Conservation (phyloP, 164 flowering plant species). For the Tetracentron sinense region DNA sequence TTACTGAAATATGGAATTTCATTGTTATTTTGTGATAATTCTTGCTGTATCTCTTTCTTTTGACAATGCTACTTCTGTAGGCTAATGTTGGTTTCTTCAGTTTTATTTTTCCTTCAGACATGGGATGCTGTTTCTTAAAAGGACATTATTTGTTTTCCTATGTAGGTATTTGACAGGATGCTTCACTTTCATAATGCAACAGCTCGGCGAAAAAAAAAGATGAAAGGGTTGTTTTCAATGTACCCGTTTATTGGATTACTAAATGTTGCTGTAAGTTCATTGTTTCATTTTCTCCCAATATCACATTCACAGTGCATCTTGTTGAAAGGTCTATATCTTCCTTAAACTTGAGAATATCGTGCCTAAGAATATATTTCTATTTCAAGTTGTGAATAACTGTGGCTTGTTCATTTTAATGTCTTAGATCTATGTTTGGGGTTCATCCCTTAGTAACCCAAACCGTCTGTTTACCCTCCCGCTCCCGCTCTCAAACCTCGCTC, state of each 20-base stretch:
- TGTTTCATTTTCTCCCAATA: not conserved
- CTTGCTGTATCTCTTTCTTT: too few relatives aligned
- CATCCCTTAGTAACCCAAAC: too few relatives aligned
- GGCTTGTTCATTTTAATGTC: too few relatives aligned
- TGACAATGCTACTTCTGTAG: not conserved
- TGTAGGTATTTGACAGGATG: slow-evolving; percentile 69
- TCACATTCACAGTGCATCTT: not conserved
- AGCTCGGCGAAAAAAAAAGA: slow-evolving; percentile 25
- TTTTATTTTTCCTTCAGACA: slow-evolving; percentile 1
- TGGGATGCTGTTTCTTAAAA: slow-evolving; percentile 1
- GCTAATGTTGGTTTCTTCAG: not conserved
- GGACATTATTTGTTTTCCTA: not conserved
- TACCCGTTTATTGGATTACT: slow-evolving; percentile 65
- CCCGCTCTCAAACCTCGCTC: too few relatives aligned
- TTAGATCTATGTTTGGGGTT: too few relatives aligned
- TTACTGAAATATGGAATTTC: too few relatives aligned
- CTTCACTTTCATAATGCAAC: slow-evolving; percentile 27
- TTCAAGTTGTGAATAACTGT: too few relatives aligned
- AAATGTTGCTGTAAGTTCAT: slow-evolving; percentile 78
- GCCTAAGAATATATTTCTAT: too few relatives aligned
- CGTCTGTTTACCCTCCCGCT: too few relatives aligned
- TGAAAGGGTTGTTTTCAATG: slow-evolving; percentile 31
- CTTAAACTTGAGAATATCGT: too few relatives aligned
- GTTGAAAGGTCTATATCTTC: not conserved
- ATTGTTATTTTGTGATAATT: too few relatives aligned